phyloP scores from a whole-genome alignment of 179 eudicot species.

The Patellifolia procumbens region DNA sequence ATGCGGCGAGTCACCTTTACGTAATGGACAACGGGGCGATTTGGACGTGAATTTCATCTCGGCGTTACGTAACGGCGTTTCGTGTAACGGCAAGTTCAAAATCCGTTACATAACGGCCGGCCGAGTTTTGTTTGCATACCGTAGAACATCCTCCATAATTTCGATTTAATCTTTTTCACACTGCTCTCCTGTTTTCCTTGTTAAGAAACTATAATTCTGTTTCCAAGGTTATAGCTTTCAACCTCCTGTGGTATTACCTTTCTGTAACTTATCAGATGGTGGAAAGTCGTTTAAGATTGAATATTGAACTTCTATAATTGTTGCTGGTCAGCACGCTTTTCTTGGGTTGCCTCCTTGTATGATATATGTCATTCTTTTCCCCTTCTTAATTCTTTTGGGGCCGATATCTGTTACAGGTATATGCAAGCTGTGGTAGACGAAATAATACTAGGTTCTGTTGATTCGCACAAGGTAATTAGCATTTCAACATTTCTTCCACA shows the following conservation, averaged over 20 bases:
- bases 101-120: too few relatives aligned
- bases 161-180: background rate
- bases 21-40: too few relatives aligned
- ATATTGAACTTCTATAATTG: background rate
- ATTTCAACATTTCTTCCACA: background rate
- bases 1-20: too few relatives aligned
- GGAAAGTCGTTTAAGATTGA: background rate
- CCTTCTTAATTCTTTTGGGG: conserved; percentile 12
- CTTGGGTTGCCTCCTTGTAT: background rate
- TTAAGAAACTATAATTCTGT: background rate
- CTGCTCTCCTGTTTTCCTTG: background rate
- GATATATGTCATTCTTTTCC: background rate
- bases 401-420: conserved; percentile 55
- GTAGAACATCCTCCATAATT: background rate
- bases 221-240: background rate
- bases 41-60: too few relatives aligned
- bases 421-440: conserved; percentile 98
- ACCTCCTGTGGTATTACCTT: background rate
- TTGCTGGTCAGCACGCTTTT: background rate
- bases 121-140: too few relatives aligned
- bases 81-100: too few relatives aligned
- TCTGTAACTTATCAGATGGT: background rate
- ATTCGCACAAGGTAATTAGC: conserved; percentile 66
- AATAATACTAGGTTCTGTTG: conserved; percentile 57
- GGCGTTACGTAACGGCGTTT: too few relatives aligned